Conservation (phyloP, 768 basidiomycete species). For the Cubamyces lactineus region DNA sequence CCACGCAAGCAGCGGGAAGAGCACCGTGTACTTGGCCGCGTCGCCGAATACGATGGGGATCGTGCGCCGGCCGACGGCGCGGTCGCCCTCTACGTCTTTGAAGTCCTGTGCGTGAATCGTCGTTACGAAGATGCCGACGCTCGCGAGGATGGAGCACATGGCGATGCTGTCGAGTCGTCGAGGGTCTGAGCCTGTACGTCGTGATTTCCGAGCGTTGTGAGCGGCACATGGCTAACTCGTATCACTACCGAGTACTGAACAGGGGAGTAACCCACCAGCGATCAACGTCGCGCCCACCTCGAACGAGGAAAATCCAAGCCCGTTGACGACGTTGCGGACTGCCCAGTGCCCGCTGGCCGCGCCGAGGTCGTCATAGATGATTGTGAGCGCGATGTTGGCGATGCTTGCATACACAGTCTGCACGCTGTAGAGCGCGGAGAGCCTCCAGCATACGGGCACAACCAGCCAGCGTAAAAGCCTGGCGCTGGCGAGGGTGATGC, state of each 20-base stretch:
- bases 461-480: conserved; percentile 28
- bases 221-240: too few relatives aligned
- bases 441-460: conserved; percentile 25
- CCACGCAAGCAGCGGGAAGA: conserved; percentile 29
- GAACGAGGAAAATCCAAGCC: conserved; percentile 24
- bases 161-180: conserved; percentile 25
- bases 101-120: conserved; percentile 39
- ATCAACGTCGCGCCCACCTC: conserved; percentile 32
- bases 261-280: conserved; percentile 8
- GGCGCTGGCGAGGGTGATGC: conserved; percentile 25
- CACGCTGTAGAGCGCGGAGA: conserved; percentile 15
- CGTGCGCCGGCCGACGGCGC: conserved; percentile 17
- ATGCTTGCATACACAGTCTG: conserved; percentile 21
- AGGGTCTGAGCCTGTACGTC: conserved; percentile 14
- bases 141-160: conserved; percentile 30
- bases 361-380: conserved; percentile 30
- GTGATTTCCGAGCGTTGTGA: too few relatives aligned
- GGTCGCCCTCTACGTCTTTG: conserved; percentile 23
- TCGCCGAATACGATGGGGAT: conserved; percentile 24
- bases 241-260: neutral
- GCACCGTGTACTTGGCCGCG: conserved; percentile 25
- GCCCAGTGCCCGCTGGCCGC: conserved; percentile 24
- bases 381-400: conserved; percentile 18
- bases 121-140: conserved; percentile 36
- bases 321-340: conserved; percentile 25